Conservation (phyloP, 768 basidiomycete genomes). For the Pleurotus sapidus region DNA sequence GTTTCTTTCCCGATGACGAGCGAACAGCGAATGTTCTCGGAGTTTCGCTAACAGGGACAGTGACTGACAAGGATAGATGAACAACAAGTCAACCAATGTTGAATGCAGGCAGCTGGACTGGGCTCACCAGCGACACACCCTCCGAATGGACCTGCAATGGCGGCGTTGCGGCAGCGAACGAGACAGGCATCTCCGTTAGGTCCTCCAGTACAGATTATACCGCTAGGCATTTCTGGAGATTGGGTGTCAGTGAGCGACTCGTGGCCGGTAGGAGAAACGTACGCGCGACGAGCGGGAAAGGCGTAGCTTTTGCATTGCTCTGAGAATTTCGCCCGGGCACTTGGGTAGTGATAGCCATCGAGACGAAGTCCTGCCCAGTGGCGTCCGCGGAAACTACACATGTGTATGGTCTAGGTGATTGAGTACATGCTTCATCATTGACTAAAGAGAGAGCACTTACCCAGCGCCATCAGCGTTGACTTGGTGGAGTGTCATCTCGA, state of each 20-base stretch:
- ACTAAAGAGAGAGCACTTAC: constrained; percentile 8
- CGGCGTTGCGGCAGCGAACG: constrained; percentile 30
- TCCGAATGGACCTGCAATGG: constrained; percentile 27
- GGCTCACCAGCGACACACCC: constrained; percentile 20
- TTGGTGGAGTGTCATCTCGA: constrained; percentile 22
- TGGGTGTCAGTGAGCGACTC: not conserved
- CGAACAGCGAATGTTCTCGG: constrained; percentile 23
- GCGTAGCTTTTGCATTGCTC: not conserved
- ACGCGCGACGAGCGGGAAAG: constrained; percentile 3
- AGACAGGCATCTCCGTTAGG: constrained; percentile 25
- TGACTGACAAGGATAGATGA: no score
- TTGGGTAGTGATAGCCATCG: constrained; percentile 16
- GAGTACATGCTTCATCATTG: constrained; percentile 9
- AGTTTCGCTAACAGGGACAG: no score
- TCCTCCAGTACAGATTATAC: constrained; percentile 33
- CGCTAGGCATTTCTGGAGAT: constrained; percentile 25
- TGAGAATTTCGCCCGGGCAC: constrained; percentile 15
- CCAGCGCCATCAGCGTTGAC: constrained; percentile 30
- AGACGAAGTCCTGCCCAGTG: constrained; percentile 19
- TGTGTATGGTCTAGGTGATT: constrained; percentile 7
- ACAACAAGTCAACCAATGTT: not conserved
- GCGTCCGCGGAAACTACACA: constrained; percentile 1
- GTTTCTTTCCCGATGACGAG: not conserved
- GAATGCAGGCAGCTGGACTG: not conserved
- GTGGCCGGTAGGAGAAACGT: not conserved